Evolutionary conservation across 371 early-diverging fungal species (phyloP).

Genomic region (Encephalitozoon cuniculi): DNA sequence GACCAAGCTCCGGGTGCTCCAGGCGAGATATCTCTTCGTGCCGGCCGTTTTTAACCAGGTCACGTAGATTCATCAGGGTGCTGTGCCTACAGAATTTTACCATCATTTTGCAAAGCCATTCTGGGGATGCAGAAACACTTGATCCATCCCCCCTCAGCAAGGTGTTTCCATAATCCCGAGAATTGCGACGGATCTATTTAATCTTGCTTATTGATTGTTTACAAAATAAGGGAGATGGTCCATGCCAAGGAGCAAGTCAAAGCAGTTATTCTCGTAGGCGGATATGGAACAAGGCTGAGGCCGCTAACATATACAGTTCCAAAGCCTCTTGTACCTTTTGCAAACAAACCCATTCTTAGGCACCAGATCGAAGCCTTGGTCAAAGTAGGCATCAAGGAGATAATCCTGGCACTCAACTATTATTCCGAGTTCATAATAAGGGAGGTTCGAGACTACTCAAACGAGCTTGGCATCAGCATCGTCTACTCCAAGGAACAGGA

Average conservation of each 20-base stretch:
- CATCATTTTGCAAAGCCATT: no score
- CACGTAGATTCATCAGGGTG: slow-evolving; percentile 16
- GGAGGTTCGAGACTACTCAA: slow-evolving; percentile 69
- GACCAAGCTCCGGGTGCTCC: not conserved
- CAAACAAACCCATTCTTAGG: slow-evolving; percentile 92
- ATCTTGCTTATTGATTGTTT: slow-evolving; percentile 7
- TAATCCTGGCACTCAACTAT: slow-evolving; percentile 94
- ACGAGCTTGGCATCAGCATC: slow-evolving; percentile 74
- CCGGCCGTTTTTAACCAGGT: slow-evolving; percentile 18
- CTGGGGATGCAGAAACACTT: not conserved
- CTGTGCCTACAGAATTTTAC: not conserved
- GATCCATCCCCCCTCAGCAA: not conserved
- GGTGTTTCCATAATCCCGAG: not conserved
- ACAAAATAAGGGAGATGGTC: slow-evolving; percentile 12
- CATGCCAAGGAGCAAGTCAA: slow-evolving; percentile 60
- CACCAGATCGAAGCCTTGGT: slow-evolving; percentile 93
- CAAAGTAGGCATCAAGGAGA: slow-evolving; percentile 85
- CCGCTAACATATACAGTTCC: slow-evolving; percentile 92
- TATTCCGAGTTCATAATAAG: slow-evolving; percentile 73
- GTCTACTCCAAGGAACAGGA: slow-evolving; percentile 88
- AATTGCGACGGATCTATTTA: not conserved
- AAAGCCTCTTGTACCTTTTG: slow-evolving; percentile 95
- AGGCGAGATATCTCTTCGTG: slow-evolving; percentile 36
- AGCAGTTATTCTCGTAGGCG: slow-evolving; percentile 94
- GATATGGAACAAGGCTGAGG: slow-evolving; percentile 92